Conservation (phyloP, 2,329 filamentous ascomycete species). For the Fusarium torulosum region DNA sequence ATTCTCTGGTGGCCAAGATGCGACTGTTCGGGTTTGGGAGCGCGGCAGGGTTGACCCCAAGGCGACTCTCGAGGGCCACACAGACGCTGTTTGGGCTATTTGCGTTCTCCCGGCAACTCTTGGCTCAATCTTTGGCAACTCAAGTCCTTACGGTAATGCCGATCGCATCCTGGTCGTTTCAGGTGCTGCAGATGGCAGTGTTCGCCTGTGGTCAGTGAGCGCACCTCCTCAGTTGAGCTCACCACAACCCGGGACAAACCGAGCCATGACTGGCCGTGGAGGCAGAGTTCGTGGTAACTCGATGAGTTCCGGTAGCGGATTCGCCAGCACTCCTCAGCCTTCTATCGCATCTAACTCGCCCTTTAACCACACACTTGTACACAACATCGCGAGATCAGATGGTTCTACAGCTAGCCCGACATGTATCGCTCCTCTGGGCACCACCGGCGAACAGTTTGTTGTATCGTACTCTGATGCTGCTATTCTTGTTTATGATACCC, state of each 20-base stretch:
- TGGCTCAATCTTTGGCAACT: slow-evolving; percentile 82
- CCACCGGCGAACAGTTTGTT: slow-evolving; percentile 87
- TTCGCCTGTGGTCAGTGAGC: slow-evolving; percentile 95
- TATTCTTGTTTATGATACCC: slow-evolving; percentile 91
- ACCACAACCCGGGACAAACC: slow-evolving; percentile 75
- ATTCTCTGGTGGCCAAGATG: slow-evolving; percentile 96
- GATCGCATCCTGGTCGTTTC: slow-evolving; percentile 93
- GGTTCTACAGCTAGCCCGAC: slow-evolving; percentile 81
- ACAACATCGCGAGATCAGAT: slow-evolving; percentile 81
- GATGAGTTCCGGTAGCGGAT: slow-evolving; percentile 93
- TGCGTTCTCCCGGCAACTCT: slow-evolving; percentile 90
- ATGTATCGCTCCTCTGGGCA: slow-evolving; percentile 89
- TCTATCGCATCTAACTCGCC: slow-evolving; percentile 86
- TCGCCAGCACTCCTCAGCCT: slow-evolving; percentile 90
- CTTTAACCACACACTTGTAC: slow-evolving; percentile 89
- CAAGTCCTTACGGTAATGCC: slow-evolving; percentile 79
- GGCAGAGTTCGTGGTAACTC: slow-evolving; percentile 90
- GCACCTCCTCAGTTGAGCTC: slow-evolving; percentile 88
- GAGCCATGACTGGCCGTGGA: slow-evolving; percentile 69
- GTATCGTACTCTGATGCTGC: slow-evolving; percentile 93
- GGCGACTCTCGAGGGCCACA: slow-evolving; percentile 92
- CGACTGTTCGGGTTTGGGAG: slow-evolving; percentile 95
- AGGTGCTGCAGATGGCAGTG: slow-evolving; percentile 88
- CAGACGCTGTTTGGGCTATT: slow-evolving; percentile 94
- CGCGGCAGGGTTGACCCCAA: slow-evolving; percentile 94